Evolutionary conservation across 2,329 filamentous ascomycete species (phyloP), one percentile per base, ranked within the genome.

Genomic region (Chalaropsis ovoidea): DNA sequence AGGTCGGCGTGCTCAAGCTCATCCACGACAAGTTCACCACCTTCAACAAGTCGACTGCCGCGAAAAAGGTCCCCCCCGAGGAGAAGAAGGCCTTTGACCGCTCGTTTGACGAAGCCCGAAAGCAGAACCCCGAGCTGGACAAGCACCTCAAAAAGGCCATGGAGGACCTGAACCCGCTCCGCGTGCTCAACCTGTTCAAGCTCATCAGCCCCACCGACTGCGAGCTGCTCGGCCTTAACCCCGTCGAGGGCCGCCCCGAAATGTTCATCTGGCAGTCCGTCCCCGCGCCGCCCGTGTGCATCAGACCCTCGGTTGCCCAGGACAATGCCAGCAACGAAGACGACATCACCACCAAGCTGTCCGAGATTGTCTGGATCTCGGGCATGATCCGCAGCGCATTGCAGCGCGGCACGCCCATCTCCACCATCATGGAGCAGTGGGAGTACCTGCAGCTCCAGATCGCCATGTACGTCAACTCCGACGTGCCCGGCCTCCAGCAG

Each of bases 221-320:
- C 73, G 92, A 97, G 74, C 80, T 99, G 24, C 80, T 99, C 0
- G 93, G 93, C 3, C 83, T 99, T 71, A 86, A 96, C 71, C 89
- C 92, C 0, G 81, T 84, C 15, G 91, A 96, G 71, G 90, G 90
- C 11, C 83, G 92, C 19, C 94, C 94, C 0, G 94, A 99, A 74
- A 95, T 95, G 86, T 95, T 97, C 74, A 85, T 99, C 56, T 99
- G 94, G 94, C 92, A 96, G 73, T 95, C 91, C 72, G 82, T 99
- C 43, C 94, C 94, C 0, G 93, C 93, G 0, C 93, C 94, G 0
- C 94, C 94, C 0, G 89, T 97, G 5, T 95, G 90, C 70, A 95
- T 99, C 71, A 83, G 94, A 67, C 94, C 94, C 0, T 96, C 92
- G 0, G 94, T 99, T 19, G 88, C 88, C 39, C 94, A 97, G 74